A percentile compares a stretch with the other conserved stretches of the same genome.
Conservation (phyloP, 1,284 basidiomycete species). For the Microstroma glucosiphilum region DNA sequence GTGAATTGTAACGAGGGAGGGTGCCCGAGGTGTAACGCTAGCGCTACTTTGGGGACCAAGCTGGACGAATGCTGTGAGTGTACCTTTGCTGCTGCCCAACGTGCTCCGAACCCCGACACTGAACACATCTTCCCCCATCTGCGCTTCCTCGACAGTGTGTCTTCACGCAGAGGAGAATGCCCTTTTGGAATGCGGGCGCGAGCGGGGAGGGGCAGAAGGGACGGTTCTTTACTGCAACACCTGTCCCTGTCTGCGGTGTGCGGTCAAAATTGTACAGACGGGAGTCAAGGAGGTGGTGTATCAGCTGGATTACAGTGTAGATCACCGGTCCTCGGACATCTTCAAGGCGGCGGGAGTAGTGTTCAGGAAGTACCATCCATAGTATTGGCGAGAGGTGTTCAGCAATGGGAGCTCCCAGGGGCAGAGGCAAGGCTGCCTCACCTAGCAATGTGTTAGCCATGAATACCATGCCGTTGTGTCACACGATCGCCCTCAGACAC, state of each 20-base stretch:
- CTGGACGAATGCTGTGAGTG: slow-evolving; percentile 10
- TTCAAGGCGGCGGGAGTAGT: slow-evolving; percentile 51
- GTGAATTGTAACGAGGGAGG: slow-evolving; percentile 52
- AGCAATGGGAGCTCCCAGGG: too few relatives aligned
- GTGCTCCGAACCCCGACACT: too few relatives aligned
- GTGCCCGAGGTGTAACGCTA: slow-evolving; percentile 40
- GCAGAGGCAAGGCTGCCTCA: too few relatives aligned
- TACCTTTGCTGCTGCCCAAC: too few relatives aligned
- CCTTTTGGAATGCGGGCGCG: slow-evolving; percentile 73
- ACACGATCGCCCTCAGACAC: too few relatives aligned
- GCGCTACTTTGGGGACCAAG: background rate
- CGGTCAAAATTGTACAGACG: slow-evolving; percentile 93
- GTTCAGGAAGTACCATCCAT: slow-evolving; percentile 35
- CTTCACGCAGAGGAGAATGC: slow-evolving; percentile 98
- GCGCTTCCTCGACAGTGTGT: slow-evolving; percentile 58
- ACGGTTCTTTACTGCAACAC: slow-evolving; percentile 83
- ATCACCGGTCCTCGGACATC: slow-evolving; percentile 52
- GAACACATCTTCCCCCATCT: too few relatives aligned
- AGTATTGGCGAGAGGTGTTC: background rate
- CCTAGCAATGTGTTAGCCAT: too few relatives aligned
- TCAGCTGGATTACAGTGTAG: slow-evolving; percentile 73
- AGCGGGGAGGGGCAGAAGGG: slow-evolving; percentile 58
- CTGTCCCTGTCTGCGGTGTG: slow-evolving; percentile 88
- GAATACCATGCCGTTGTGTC: too few relatives aligned
- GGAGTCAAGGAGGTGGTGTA: slow-evolving; percentile 91